Conservation (phyloP, 2,329 filamentous ascomycete species). For the Cyphellophora europaea region DNA sequence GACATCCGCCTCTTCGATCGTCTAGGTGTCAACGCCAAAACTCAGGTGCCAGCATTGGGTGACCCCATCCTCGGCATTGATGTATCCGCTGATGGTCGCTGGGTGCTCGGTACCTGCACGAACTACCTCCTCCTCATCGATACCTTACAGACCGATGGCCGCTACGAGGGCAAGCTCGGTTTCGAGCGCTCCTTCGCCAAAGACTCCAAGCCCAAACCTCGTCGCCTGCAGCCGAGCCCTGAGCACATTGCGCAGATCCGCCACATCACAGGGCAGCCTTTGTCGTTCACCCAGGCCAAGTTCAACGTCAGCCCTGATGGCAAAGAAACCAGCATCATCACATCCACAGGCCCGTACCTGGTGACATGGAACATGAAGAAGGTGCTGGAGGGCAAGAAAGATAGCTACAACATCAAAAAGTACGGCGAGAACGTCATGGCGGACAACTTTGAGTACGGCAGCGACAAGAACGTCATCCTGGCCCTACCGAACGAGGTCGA, state of each 20-base stretch:
- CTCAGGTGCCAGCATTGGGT: slow-evolving; percentile 86
- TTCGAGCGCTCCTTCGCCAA: slow-evolving; percentile 92
- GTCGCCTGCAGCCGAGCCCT: slow-evolving; percentile 78
- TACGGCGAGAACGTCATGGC: slow-evolving; percentile 94
- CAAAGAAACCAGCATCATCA: slow-evolving; percentile 89
- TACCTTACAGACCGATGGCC: slow-evolving; percentile 79
- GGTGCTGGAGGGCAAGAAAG: slow-evolving; percentile 68
- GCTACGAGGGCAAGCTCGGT: slow-evolving; percentile 95
- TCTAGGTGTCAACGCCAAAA: slow-evolving; percentile 94
- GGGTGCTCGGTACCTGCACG: slow-evolving; percentile 86
- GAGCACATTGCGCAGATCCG: slow-evolving; percentile 95
- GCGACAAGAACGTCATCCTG: slow-evolving; percentile 96
- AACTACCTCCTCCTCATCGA: slow-evolving; percentile 95
- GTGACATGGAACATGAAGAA: slow-evolving; percentile 95
- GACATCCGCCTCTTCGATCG: slow-evolving; percentile 95
- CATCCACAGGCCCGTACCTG: slow-evolving; percentile 91
- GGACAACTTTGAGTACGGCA: slow-evolving; percentile 96
- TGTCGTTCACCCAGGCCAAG: slow-evolving; percentile 81
- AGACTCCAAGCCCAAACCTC: slow-evolving; percentile 85
- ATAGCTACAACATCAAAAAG: slow-evolving; percentile 92
- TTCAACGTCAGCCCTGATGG: slow-evolving; percentile 83
- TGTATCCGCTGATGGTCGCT: slow-evolving; percentile 88
- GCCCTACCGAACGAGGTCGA: slow-evolving; percentile 95
- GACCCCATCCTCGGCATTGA: slow-evolving; percentile 93
- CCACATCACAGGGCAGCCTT: slow-evolving; percentile 79